A percentile compares a stretch with the other conserved stretches of the same genome.
phyloP scores from a whole-genome alignment of 2,329 filamentous ascomycete species.

The Diaporthe caulivora region DNA sequence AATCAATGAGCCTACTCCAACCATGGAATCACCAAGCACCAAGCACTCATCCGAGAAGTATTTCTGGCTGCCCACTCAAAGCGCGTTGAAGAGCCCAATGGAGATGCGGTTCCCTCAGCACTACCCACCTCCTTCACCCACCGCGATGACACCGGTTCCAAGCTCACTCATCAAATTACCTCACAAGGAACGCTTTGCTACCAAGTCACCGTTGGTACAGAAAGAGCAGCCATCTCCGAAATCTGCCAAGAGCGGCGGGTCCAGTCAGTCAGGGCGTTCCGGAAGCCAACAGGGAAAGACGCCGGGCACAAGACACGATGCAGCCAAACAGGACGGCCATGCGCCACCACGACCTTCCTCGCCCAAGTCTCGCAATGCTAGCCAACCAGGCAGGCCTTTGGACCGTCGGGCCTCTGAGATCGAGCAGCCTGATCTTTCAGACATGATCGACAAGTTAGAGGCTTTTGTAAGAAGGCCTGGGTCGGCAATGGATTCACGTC shows the following conservation, averaged over 20 bases:
- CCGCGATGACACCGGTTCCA: background rate
- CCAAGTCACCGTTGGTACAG: no score
- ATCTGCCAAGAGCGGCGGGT: no score
- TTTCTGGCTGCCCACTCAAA: background rate
- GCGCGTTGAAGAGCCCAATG: background rate
- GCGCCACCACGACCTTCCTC: constrained; percentile 30
- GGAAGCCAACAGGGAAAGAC: no score
- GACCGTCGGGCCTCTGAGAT: constrained; percentile 10
- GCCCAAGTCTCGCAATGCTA: constrained; percentile 35
- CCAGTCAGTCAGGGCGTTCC: no score
- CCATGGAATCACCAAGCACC: background rate
- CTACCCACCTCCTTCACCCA: background rate
- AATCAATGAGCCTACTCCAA: background rate
- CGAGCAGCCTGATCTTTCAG: constrained; percentile 1
- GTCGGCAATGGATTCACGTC: constrained; percentile 1
- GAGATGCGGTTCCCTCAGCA: no score
- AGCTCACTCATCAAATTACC: background rate
- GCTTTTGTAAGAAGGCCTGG: constrained; percentile 14
- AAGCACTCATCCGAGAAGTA: background rate
- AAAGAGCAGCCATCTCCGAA: no score
- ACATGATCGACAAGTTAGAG: constrained; percentile 4
- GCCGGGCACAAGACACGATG: no score
- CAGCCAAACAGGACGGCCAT: background rate
- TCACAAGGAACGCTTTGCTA: background rate
- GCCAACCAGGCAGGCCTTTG: constrained; percentile 12